Evolutionary conservation across 2,329 filamentous ascomycete genomes (phyloP).

Genomic region (Dactylellina sp.): DNA sequence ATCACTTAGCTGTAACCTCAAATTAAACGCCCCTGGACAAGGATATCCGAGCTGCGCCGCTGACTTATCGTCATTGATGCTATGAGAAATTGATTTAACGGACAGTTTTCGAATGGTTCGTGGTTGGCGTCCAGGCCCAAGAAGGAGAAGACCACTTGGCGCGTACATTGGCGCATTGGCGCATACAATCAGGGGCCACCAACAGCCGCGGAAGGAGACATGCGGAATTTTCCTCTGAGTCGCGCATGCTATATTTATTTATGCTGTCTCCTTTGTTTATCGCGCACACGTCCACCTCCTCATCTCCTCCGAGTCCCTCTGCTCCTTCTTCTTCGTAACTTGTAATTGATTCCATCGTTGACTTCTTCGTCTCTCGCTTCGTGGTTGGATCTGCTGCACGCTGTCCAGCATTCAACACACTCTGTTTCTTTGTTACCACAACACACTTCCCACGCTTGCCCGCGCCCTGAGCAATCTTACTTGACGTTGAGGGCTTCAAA

Average conservation of each 20-base stretch:
- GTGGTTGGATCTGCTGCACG: constrained; percentile 13
- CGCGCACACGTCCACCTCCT: constrained; percentile 54
- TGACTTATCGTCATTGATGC: too few relatives aligned
- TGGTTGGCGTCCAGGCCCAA: too few relatives aligned
- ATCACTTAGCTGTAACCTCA: too few relatives aligned
- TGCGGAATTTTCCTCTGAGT: constrained; percentile 18
- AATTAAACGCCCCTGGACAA: too few relatives aligned
- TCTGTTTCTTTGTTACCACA: constrained; percentile 29
- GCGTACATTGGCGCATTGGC: too few relatives aligned
- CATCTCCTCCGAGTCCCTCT: constrained; percentile 10
- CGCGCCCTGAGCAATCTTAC: constrained; percentile 7
- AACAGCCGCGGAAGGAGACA: too few relatives aligned
- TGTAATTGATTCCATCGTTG: constrained; percentile 28
- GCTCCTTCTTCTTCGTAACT: constrained; percentile 12
- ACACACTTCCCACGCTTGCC: constrained; percentile 22
- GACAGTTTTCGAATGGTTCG: too few relatives aligned
- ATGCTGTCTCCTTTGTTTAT: constrained; percentile 36
- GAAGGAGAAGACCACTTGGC: too few relatives aligned
- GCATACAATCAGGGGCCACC: too few relatives aligned
- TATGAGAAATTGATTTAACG: too few relatives aligned
- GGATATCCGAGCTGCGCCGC: too few relatives aligned
- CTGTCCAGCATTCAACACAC: constrained; percentile 31
- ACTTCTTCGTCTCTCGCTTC: constrained; percentile 41
- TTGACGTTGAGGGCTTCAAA: constrained; percentile 7
- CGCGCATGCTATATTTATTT: constrained; percentile 6